Base-by-base conservation (phyloP, 2,329 filamentous ascomycete genomes). In the Diatrype stigma region DNA sequence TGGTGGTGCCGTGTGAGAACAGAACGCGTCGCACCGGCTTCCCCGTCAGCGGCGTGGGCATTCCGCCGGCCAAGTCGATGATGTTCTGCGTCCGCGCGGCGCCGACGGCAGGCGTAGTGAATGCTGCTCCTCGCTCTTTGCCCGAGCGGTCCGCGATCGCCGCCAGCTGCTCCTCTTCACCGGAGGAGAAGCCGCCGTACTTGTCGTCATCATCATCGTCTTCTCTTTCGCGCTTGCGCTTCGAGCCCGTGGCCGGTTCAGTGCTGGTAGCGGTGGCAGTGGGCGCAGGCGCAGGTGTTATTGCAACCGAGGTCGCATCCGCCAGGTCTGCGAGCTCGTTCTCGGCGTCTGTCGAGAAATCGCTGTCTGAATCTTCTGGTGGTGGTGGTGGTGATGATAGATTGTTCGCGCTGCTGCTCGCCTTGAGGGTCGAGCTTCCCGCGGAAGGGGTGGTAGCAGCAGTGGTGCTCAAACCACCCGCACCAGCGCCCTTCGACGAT, bases 11-110 rank as follows among this genome's bases (percentile, higher is more conserved):
- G 26, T 5, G 5, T 6, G 26, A 30, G 26, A 64, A 65, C 3
- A 65, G 54, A 4, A 64, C 59, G 19, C 63, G 59, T 14, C 61
- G 56, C n/a, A 61, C 49, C 28, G 59, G 59, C 44, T 60, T 62
- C 10, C 54, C 56, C 17, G 64, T 63, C 4, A 59, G 55, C 0
- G 65, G 65, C 17, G 65, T 67, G 12, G 62, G 55, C 51, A 66
- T 38, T 14, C 63, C 60, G 42, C 56, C 47, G 19, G 30, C 16
- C 12, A 34, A 40, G 32, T 56, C 53, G 1, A 57, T 52, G 1
- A 57, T 16, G 21, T 50, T 37, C 12, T 45, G 38, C 1, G 52
- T 56, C 8, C 55, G 53, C 22, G 17, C 2, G 1, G 47, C 44
- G 2, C 53, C 2, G 1, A 46, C 42, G 3, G 55, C 40, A 7